These are phyloP conservation scores for Termitomyces sp. DNA, from an alignment of 768 basidiomycete genomes.

Conservation along the genomic window DNA sequence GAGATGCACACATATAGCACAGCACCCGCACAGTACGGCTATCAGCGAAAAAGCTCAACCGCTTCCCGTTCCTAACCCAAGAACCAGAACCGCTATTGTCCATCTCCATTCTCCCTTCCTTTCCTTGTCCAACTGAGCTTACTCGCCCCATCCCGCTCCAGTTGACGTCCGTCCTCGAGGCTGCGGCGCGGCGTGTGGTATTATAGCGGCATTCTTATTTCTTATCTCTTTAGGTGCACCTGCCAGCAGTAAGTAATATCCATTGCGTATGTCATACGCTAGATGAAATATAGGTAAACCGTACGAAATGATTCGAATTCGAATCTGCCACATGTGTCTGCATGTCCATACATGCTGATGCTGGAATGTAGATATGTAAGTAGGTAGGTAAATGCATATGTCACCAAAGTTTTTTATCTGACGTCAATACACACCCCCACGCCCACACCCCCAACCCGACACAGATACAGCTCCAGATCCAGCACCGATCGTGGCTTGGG, in stretches of 20 bases:
- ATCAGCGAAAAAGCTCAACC: not conserved
- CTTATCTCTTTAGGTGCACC: not conserved
- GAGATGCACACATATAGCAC: not conserved
- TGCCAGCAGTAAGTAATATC: not conserved
- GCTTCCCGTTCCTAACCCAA: not conserved
- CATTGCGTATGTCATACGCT: too few species aligned
- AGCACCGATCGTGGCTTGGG: too few species aligned
- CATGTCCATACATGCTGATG: too few species aligned
- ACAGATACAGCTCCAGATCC: too few species aligned
- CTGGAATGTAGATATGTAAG: too few species aligned
- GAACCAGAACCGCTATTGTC: not conserved
- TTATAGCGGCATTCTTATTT: not conserved
- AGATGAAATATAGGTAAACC: too few species aligned
- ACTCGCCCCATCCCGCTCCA: not conserved
- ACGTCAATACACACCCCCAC: too few species aligned
- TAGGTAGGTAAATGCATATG: too few species aligned
- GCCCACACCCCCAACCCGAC: too few species aligned
- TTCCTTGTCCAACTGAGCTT: not conserved
- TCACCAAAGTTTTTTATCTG: too few species aligned
- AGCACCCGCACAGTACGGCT: not conserved
- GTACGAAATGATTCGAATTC: too few species aligned
- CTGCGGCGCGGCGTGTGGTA: not conserved
- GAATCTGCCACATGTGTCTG: too few species aligned
- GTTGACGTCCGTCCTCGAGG: not conserved
- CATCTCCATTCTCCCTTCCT: not conserved